Percentiles rank a stretch among this genome's conserved stretches.
Evolutionary conservation across 176 grass and related monocot species (phyloP).

Genomic region (Oryza longistaminata): DNA sequence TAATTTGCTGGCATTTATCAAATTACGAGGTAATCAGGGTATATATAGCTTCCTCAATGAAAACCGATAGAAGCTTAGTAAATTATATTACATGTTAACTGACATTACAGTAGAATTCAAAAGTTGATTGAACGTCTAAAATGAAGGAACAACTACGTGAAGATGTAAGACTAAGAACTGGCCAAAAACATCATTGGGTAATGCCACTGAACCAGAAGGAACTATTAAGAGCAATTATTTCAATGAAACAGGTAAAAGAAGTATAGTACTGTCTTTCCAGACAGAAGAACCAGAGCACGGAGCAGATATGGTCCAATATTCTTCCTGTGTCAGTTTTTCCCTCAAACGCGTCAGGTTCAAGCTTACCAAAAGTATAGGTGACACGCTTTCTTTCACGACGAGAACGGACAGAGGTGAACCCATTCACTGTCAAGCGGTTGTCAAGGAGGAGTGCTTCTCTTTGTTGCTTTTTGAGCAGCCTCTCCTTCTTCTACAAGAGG

Average conservation of each 20-base stretch:
- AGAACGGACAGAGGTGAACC: constrained; percentile 80
- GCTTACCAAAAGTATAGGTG: constrained; percentile 97
- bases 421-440: constrained; percentile 69
- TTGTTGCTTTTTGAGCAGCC: constrained; percentile 88
- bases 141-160: neutral
- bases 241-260: neutral
- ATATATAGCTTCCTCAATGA: constrained; percentile 13
- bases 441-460: constrained; percentile 92
- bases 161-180: constrained; percentile 9
- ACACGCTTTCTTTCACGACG: constrained; percentile 86
- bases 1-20: constrained; percentile 30
- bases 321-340: neutral
- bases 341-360: neutral
- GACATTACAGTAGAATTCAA: constrained; percentile 11
- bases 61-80: neutral
- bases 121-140: constrained; percentile 16
- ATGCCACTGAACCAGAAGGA: neutral
- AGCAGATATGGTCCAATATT: neutral
- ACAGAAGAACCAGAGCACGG: neutral
- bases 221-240: neutral
- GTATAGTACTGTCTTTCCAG: neutral
- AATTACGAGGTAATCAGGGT: neutral
- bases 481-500: constrained; percentile 84
- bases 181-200: neutral
- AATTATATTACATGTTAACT: neutral